phyloP scores from a whole-genome alignment of 768 basidiomycete genomes.

The Naematelia aurantialba region DNA sequence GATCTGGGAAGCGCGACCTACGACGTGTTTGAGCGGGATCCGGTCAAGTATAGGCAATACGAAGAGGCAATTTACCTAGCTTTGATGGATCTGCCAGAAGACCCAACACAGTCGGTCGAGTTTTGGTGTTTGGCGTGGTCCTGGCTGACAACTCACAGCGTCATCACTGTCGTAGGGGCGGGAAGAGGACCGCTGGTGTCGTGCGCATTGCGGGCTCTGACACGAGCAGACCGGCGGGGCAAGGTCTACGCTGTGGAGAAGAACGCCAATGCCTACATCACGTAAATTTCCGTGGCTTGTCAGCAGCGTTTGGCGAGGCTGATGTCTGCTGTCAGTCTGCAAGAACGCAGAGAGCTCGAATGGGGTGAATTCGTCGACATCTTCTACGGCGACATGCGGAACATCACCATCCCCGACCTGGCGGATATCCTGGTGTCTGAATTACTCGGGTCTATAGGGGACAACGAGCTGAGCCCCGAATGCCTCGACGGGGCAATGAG shows the following conservation, averaged over 20 bases:
- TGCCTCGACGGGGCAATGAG: conserved; percentile 94
- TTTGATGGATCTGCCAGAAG: conserved; percentile 65
- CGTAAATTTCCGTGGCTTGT: conserved; percentile 59
- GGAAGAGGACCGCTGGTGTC: conserved; percentile 90
- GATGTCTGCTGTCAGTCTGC: conserved; percentile 59
- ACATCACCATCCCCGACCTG: conserved; percentile 72
- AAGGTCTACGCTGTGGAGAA: conserved; percentile 88
- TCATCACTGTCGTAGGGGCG: conserved; percentile 88
- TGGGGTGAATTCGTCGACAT: conserved; percentile 79
- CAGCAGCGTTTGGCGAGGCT: neutral
- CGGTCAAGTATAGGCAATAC: conserved; percentile 91
- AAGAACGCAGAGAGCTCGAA: conserved; percentile 72
- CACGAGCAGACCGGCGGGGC: conserved; percentile 62
- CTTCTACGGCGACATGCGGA: conserved; percentile 92
- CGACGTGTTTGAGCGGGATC: conserved; percentile 96
- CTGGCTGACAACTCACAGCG: conserved; percentile 53
- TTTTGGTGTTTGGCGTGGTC: neutral
- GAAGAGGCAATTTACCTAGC: conserved; percentile 86
- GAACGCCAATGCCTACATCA: conserved; percentile 91
- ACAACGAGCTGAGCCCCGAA: conserved; percentile 97
- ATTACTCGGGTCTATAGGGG: conserved; percentile 92
- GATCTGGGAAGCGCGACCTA: conserved; percentile 93
- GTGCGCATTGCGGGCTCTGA: conserved; percentile 72
- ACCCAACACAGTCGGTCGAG: conserved; percentile 62
- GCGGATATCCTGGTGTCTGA: conserved; percentile 95